Base-by-base conservation (phyloP, 305 asterid species). In the Fraxinus latifolia region DNA sequence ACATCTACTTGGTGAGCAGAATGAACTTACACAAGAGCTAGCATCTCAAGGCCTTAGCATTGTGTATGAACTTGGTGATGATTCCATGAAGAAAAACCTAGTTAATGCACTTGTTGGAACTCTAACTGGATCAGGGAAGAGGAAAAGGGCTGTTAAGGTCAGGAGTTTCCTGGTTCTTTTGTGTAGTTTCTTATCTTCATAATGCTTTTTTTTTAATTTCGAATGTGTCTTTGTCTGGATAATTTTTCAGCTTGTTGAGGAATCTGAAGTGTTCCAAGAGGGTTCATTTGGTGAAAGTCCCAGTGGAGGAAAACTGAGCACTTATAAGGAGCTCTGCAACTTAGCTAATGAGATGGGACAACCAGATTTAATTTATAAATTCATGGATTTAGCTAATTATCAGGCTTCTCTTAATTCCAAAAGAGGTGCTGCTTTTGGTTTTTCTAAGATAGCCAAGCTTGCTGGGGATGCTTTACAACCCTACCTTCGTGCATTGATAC, bases 281-380 rank as follows among this genome's bases (percentile, higher is more conserved):
- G 98, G 98, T 85, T 85, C 92, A 44, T 87, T 96, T 76, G 99
- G 99, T 82, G 99, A 92, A 89, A 94, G 97, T 86, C 99, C 95
- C 67, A 86, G 88, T 82, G 99, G 98, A 78, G 99, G 98, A 84
- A 96, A 96, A 87, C 80, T 96, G 86, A 91, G 98, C 90, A 96
- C 98, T 65, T 96, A 96, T 88, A 96, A 96, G 92, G 99, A 96
- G 89, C 96, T 96, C 37, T 96, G 99, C 90, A 91, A 80, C 90
- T 90, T 96, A n/a, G 99, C 99, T 79, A 96, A 94, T 81, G 99
- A 96, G 88, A 94, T 96, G 98, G 99, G 99, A 55, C 98, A 96
- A 83, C 99, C 99, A 3, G 99, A 96, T 88, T 89, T 96, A 84
- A 93, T 96, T 58, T 96, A 96, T 86, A 96, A 96, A 83, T 96